Conservation (phyloP, 1,284 basidiomycete species). For the Anthracocystis setariae region DNA sequence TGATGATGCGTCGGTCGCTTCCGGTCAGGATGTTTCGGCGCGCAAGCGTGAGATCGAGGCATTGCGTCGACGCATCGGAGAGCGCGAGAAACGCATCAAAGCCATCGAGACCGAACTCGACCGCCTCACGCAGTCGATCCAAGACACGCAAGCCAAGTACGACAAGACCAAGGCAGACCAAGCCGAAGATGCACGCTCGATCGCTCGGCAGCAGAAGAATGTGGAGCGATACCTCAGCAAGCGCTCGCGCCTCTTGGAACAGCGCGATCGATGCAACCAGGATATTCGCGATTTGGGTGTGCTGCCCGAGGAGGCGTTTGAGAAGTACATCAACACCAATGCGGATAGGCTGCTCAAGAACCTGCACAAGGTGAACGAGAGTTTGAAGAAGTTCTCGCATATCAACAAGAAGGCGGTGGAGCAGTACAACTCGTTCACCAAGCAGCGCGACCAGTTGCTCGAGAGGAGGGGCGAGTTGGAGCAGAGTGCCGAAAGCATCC, state of each 20-base stretch:
- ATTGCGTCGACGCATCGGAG: constrained; percentile 71
- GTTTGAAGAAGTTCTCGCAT: constrained; percentile 93
- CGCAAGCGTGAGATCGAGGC: constrained; percentile 56
- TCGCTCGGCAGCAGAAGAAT: constrained; percentile 90
- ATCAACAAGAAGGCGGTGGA: constrained; percentile 99
- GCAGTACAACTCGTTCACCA: constrained; percentile 96
- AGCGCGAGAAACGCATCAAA: constrained; percentile 37
- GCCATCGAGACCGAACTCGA: constrained; percentile 72
- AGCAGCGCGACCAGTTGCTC: constrained; percentile 90
- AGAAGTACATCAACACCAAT: constrained; percentile 85
- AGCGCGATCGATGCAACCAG: constrained; percentile 91
- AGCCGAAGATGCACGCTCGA: constrained; percentile 82
- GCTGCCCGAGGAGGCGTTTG: constrained; percentile 94
- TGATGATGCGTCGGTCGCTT: constrained; percentile 78
- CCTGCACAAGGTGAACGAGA: constrained; percentile 88
- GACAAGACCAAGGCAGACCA: constrained; percentile 85
- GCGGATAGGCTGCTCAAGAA: constrained; percentile 89
- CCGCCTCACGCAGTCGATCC: constrained; percentile 75
- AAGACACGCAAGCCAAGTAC: constrained; percentile 75
- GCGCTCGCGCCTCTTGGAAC: constrained; percentile 80
- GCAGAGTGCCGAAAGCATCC: constrained; percentile 85
- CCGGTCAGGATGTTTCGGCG: constrained; percentile 78
- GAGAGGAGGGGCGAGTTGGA: constrained; percentile 89
- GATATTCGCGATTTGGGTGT: constrained; percentile 96
- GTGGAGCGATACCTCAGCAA: constrained; percentile 94